Evolutionary conservation across 257 asterid species (phyloP), one percentile per base, ranked within the genome.

Genomic region (Solanum boliviense): DNA sequence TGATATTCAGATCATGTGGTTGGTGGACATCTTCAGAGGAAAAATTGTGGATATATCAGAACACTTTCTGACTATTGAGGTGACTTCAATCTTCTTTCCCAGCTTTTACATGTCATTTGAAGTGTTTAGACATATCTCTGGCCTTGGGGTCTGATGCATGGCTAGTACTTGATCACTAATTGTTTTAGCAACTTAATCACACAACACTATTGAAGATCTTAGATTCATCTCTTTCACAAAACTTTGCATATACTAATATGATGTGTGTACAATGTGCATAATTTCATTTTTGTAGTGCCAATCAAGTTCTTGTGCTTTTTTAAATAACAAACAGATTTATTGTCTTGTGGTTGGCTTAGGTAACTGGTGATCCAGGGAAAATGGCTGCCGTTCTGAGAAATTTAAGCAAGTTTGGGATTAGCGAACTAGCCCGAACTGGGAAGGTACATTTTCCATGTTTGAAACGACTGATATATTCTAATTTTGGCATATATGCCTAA

Each of bases 301-400:
- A 31, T 82, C 70, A 48, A 31, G 70, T 48, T 82, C 84, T 71
- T 73, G 85, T 88, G 56, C 62, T 44, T 27, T 38, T 87, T 86
- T n/a, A 3, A 48, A 86, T 35, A 72, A 27, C 73, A 48, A 86
- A 38, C 44, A n/a, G 32, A 48, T 52, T 83, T 87, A 35, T 82
- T 36, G 82, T 86, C 86, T 87, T 87, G 74, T 83, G 88, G 62
- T 76, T 89, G 90, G 75, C 87, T 82, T 90, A 95, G 98, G 96
- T 95, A 88, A 95, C 98, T 91, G 98, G 98, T 92, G 98, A 95
- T 90, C 98, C 98, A 67, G 98, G 98, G 84, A 95, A 95, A 91
- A 94, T 90, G 95, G 97, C 89, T 89, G 97, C 98, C 15, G 93
- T 95, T 58, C 86, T 94, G 90, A 94, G 97, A 89, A 94, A 95